Percentiles rank a stretch among this genome's conserved stretches.
Evolutionary conservation across 257 asterid genomes (phyloP).

Genomic region (Nicotiana attenuata): DNA sequence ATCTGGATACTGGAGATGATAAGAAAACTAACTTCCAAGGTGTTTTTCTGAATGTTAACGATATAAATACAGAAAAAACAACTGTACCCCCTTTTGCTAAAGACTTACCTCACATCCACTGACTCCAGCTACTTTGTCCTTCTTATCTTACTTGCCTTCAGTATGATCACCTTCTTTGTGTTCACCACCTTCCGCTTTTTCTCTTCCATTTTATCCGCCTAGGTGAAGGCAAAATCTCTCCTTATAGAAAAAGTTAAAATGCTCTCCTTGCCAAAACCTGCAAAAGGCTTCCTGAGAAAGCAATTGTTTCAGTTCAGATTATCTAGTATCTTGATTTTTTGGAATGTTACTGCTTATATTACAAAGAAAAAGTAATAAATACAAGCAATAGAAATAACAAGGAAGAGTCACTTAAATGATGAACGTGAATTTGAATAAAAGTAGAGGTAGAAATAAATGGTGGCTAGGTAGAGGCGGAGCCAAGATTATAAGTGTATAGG

Average conservation of each 20-base stretch:
- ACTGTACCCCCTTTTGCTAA: neutral
- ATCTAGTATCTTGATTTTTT: neutral
- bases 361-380: neutral
- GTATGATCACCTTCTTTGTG: slow-evolving; percentile 6
- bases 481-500: too few species aligned
- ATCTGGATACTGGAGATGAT: neutral
- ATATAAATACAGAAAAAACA: neutral
- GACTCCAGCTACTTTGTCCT: neutral
- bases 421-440: too few species aligned
- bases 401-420: too few species aligned
- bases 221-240: neutral
- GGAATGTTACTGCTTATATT: neutral
- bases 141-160: neutral
- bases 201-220: neutral
- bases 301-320: neutral
- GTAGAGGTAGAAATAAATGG: too few species aligned
- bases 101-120: neutral
- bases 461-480: too few species aligned
- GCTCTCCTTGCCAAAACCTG: neutral
- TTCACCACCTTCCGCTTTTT: neutral
- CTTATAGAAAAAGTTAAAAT: neutral
- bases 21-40: neutral
- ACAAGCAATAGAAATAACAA: too few species aligned
- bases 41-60: neutral
- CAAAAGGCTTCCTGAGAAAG: neutral